Conservation (phyloP, 768 basidiomycete species). For the Podaxis rugospora region DNA sequence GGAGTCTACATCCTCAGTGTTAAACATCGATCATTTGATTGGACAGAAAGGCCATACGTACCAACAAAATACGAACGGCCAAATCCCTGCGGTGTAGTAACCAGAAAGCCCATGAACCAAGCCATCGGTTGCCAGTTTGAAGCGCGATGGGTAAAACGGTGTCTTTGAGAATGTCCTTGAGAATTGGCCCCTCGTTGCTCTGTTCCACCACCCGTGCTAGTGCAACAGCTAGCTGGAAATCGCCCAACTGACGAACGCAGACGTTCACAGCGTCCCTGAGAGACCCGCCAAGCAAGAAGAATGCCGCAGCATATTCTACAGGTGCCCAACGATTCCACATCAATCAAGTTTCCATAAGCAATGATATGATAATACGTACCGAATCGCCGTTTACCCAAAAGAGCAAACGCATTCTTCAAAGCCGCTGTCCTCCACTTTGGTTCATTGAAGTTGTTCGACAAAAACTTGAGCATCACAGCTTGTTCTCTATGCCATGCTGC, state of each 20-base stretch:
- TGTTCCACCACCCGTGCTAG: constrained; percentile 83
- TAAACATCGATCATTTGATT: background rate
- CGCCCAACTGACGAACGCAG: constrained; percentile 80
- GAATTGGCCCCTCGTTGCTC: constrained; percentile 74
- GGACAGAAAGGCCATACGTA: constrained; percentile 31
- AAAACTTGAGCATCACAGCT: constrained; percentile 82
- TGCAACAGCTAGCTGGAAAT: constrained; percentile 88
- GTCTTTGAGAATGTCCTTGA: constrained; percentile 65
- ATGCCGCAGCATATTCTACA: constrained; percentile 95
- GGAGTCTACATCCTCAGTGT: constrained; percentile 52
- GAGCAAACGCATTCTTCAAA: constrained; percentile 91
- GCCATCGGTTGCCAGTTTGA: constrained; percentile 83
- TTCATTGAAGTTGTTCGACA: constrained; percentile 83
- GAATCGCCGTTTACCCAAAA: constrained; percentile 87
- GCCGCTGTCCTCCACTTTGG: constrained; percentile 90
- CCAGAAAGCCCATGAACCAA: constrained; percentile 98
- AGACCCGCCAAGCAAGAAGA: constrained; percentile 88
- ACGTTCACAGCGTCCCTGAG: constrained; percentile 91
- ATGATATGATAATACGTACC: constrained; percentile 44
- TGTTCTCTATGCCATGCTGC: constrained; percentile 94
- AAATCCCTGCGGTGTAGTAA: constrained; percentile 81
- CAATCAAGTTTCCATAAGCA: background rate
- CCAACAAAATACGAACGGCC: constrained; percentile 85
- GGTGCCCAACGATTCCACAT: background rate
- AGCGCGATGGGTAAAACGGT: constrained; percentile 85